Base-by-base conservation (phyloP, 2,329 filamentous ascomycete species). In the Xylaria digitata region DNA sequence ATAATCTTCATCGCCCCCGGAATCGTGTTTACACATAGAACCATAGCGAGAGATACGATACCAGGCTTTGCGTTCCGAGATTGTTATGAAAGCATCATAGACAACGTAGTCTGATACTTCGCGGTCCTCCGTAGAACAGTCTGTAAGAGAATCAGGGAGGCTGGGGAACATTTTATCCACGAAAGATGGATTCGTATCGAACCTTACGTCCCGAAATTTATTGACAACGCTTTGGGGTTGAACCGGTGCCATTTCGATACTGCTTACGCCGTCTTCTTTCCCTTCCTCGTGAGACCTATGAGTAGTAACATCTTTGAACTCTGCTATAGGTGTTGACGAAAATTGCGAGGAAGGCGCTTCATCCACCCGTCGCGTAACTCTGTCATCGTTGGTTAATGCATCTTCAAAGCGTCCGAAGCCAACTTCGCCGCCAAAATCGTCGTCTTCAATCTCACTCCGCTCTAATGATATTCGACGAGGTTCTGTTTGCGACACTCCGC, bases 41-140 rank as follows among this genome's bases (percentile, higher is more conserved):
- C 87, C 89, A 62, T 82, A 83, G 5, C 89, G 84, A 7, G 89
- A 89, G 19, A 90, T 77, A 21, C 87, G 86, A 70, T 90, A 90
- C 89, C 89, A 91, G 7, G 83, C 82, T 72, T 87, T 89, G 55
- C 89, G 86, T 75, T 90, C 84, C 2, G 85, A 84, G 3, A 85
- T 83, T 2, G 82, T 80, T 4, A 80, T 79, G 66, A 89, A 89
- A 32, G 80, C 85, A 73, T 89, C 86, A 34, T 76, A 76, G 19
- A 86, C 80, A 50, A 85, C 75, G 34, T 80, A 76, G 34, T 87
- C 85, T 0, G 85, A 77, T 0, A 87, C 72, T 0, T 80, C 74
- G 1, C 72, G 69, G 23, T 75, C 61, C 8, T 68, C 56, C 2
- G 19, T 46, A 60, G 58, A 26, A 23, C 67, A 26, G 42, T 50